phyloP scores from a whole-genome alignment of 83 land plant genomes.

The Picea abies region DNA sequence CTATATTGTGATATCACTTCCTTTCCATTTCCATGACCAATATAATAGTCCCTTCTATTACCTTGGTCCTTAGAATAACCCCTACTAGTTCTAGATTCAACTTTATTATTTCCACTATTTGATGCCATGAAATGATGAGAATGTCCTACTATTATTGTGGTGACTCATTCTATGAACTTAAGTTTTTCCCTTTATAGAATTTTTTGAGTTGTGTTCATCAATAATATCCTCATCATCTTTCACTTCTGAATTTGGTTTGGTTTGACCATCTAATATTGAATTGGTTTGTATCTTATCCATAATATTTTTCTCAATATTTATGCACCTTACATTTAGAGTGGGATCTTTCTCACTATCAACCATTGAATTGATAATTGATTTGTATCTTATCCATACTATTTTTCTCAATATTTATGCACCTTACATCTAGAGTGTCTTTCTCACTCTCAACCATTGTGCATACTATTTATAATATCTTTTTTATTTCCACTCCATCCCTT shows the following conservation, averaged over 20 bases:
- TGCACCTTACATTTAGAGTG: conserved; percentile 21
- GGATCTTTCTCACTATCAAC: conserved; percentile 22
- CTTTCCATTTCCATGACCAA: conserved; percentile 29
- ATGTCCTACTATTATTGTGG: conserved; percentile 19
- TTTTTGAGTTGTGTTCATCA: conserved; percentile 18
- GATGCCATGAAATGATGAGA: conserved; percentile 30
- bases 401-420: conserved; percentile 29
- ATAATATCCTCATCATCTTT: conserved; percentile 6
- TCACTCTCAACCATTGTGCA: conserved; percentile 15
- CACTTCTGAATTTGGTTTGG: conserved; percentile 16
- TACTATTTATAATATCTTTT: conserved; percentile 16
- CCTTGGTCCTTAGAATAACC: conserved; percentile 24
- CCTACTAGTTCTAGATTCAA: conserved; percentile 38
- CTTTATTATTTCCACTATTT: conserved; percentile 47
- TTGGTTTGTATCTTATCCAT: conserved; percentile 25
- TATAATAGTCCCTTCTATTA: too few relatives aligned
- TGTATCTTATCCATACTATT: conserved; percentile 23
- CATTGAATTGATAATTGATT: not conserved
- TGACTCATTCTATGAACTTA: conserved; percentile 32
- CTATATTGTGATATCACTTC: conserved; percentile 51
- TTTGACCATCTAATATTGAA: conserved; percentile 7
- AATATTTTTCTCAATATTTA: conserved; percentile 25
- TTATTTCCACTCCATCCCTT: conserved; percentile 27
- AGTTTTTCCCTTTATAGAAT: conserved; percentile 38
- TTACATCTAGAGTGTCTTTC: conserved; percentile 20